Percentiles rank a stretch among this genome's conserved stretches.
phyloP scores from a whole-genome alignment of 176 grass and related monocot species.

The Ampelocalamus luodianensis region DNA sequence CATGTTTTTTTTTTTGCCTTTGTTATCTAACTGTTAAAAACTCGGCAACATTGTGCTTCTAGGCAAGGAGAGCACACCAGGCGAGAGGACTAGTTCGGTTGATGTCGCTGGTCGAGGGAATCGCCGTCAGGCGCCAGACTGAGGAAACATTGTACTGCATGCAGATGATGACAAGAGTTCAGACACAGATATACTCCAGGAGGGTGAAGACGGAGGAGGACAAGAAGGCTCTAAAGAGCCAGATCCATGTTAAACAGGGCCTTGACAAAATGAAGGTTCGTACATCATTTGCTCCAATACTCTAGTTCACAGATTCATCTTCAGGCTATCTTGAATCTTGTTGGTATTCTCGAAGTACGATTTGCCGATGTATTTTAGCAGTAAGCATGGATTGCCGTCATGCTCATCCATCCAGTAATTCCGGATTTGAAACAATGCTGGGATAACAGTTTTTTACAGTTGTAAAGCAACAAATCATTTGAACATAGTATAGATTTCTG shows the following conservation, averaged over 20 bases:
- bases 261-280: conserved; percentile 64
- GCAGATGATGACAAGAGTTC: conserved; percentile 73
- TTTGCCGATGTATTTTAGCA: neutral
- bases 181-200: conserved; percentile 69
- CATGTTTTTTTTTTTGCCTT: neutral
- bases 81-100: conserved; percentile 57
- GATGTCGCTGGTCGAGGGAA: conserved; percentile 62
- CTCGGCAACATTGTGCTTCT: neutral
- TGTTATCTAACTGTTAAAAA: neutral
- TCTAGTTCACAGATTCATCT: neutral
- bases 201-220: conserved; percentile 76
- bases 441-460: too few species aligned
- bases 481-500: neutral
- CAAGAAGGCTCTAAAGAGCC: conserved; percentile 64
- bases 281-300: neutral
- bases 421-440: neutral
- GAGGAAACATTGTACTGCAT: conserved; percentile 59
- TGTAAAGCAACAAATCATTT: too few species aligned
- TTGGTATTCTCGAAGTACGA: neutral
- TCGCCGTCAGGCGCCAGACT: conserved; percentile 62
- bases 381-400: neutral
- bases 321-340: neutral
- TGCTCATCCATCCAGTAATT: neutral
- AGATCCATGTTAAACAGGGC: conserved; percentile 60
- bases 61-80: conserved; percentile 58